Conservation (phyloP, 352 stramenopile genomes). For the Globisporangium spiculum region DNA sequence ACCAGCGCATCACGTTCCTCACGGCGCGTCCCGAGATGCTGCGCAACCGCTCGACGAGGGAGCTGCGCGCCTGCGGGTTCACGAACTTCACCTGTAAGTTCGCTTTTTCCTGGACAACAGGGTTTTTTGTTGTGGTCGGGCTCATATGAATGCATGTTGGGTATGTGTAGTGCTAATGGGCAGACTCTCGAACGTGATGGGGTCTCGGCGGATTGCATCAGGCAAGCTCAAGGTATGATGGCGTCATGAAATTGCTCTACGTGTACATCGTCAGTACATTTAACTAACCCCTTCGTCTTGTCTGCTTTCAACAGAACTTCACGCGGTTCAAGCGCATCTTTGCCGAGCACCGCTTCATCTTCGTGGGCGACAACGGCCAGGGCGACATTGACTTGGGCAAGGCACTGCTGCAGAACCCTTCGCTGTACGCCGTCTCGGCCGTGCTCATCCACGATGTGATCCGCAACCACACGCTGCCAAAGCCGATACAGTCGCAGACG, state of each 20-base stretch:
- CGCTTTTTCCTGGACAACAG: neutral
- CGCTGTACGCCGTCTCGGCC: slow-evolving; percentile 47
- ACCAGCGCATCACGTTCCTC: slow-evolving; percentile 68
- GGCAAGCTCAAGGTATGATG: slow-evolving; percentile 58
- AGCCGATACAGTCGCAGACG: neutral
- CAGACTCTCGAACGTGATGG: slow-evolving; percentile 57
- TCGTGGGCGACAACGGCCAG: slow-evolving; percentile 81
- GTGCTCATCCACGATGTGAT: slow-evolving; percentile 85
- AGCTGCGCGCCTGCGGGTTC: slow-evolving; percentile 67
- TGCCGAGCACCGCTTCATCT: slow-evolving; percentile 70
- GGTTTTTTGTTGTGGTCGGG: neutral
- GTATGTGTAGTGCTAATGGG: slow-evolving; percentile 63
- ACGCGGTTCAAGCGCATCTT: slow-evolving; percentile 71
- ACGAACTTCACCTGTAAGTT: slow-evolving; percentile 72
- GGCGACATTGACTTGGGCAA: slow-evolving; percentile 82
- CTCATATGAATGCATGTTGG: neutral
- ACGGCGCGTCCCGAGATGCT: slow-evolving; percentile 75
- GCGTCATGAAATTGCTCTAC: neutral
- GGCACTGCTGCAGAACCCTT: slow-evolving; percentile 46
- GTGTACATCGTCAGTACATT: neutral
- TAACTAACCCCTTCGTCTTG: neutral
- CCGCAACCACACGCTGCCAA: slow-evolving; percentile 53
- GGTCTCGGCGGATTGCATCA: slow-evolving; percentile 58
- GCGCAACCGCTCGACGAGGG: slow-evolving; percentile 51
- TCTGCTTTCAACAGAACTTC: slow-evolving; percentile 49